Evolutionary conservation across 805 yeast species (phyloP).

Genomic region (Novakomyces olei): DNA sequence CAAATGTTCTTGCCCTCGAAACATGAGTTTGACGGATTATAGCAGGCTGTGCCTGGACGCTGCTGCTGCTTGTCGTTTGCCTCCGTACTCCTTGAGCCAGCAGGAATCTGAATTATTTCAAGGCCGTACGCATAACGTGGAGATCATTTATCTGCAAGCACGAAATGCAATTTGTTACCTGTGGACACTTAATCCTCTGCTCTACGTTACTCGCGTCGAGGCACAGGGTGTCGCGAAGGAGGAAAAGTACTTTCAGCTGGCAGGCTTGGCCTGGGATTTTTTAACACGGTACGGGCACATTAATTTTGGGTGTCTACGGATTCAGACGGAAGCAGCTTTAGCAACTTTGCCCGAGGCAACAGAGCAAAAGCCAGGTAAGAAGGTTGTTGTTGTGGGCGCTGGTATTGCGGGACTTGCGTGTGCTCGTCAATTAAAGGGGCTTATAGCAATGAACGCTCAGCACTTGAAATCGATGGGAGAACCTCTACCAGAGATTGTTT

Average conservation of each 20-base stretch:
- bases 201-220: slow-evolving; percentile 20
- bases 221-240: slow-evolving; percentile 23
- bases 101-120: slow-evolving; percentile 17
- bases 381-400: slow-evolving; percentile 68
- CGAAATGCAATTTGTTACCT: slow-evolving; percentile 21
- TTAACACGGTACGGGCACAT: slow-evolving; percentile 21
- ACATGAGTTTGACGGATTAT: no score
- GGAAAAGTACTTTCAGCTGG: slow-evolving; percentile 18
- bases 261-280: slow-evolving; percentile 23
- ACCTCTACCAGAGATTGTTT: slow-evolving; percentile 19
- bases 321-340: no score
- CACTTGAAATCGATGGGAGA: slow-evolving; percentile 17
- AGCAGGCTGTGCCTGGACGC: slow-evolving; percentile 13
- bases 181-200: slow-evolving; percentile 22
- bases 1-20: no score
- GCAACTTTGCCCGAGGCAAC: slow-evolving; percentile 7
- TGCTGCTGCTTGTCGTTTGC: slow-evolving; percentile 19
- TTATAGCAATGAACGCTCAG: slow-evolving; percentile 16
- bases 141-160: slow-evolving; percentile 16
- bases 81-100: slow-evolving; percentile 18
- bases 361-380: slow-evolving; percentile 14
- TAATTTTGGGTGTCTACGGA: slow-evolving; percentile 21
- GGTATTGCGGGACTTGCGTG: slow-evolving; percentile 94
- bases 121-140: slow-evolving; percentile 18
- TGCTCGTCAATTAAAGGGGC: slow-evolving; percentile 82